These are phyloP conservation scores for Metschnikowia henanensis DNA, from an alignment of 805 yeast species.

Conservation along the genomic window DNA sequence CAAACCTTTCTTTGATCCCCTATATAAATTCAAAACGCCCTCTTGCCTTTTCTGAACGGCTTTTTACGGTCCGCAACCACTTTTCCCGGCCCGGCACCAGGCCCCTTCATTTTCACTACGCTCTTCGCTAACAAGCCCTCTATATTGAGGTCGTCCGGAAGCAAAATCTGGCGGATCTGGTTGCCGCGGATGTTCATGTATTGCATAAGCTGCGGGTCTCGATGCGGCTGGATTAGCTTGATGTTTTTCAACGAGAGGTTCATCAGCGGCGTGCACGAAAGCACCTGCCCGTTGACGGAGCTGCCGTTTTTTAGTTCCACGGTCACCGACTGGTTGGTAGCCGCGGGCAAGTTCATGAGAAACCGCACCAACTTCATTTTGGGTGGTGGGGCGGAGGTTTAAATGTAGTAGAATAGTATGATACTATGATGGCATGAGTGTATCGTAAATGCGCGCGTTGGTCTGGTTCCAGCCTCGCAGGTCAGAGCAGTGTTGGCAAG, in stretches of 20 bases:
- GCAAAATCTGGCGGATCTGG: slow-evolving; percentile 76
- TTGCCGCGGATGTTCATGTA: slow-evolving; percentile 87
- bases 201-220: slow-evolving; percentile 70
- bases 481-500: too few species aligned
- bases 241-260: slow-evolving; percentile 80
- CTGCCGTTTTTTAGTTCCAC: slow-evolving; percentile 93
- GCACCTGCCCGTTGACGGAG: slow-evolving; percentile 77
- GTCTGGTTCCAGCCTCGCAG: too few species aligned
- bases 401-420: neutral
- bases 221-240: slow-evolving; percentile 69
- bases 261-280: slow-evolving; percentile 89
- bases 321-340: slow-evolving; percentile 79
- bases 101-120: slow-evolving; percentile 40
- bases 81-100: slow-evolving; percentile 43
- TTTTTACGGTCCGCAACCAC: slow-evolving; percentile 18
- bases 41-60: slow-evolving; percentile 16
- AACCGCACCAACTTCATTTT: slow-evolving; percentile 72
- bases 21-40: slow-evolving; percentile 12
- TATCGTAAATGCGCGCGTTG: too few species aligned
- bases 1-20: neutral
- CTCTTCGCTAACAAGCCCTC: slow-evolving; percentile 61
- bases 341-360: slow-evolving; percentile 68
- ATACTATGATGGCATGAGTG: too few species aligned
- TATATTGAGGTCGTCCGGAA: slow-evolving; percentile 84
- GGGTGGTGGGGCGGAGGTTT: neutral